A percentile compares a stretch with the other conserved stretches of the same genome.
These are phyloP conservation scores for Talaromyces thailandensis DNA, from an alignment of 495 filamentous ascomycete species.

Conservation along the genomic window DNA sequence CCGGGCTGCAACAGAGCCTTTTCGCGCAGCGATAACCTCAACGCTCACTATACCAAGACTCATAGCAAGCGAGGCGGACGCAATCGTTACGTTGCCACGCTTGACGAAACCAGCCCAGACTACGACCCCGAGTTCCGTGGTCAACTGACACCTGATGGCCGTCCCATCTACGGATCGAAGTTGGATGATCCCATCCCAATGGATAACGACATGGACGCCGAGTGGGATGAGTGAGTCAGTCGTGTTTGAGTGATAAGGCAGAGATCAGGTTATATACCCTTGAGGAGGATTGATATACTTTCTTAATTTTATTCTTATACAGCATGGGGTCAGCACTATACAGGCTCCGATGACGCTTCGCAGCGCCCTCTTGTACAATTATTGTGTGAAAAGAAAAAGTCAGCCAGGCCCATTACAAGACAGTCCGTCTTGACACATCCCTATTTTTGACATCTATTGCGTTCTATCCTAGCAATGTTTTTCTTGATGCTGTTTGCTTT, in stretches of 20 bases:
- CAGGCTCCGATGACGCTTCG: neutral
- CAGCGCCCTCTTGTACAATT: conserved; percentile 8
- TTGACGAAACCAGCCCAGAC: conserved; percentile 35
- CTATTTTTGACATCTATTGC: neutral
- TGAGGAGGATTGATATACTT: conserved; percentile 1
- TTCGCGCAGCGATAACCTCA: conserved; percentile 40
- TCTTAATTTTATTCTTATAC: conserved; percentile 4
- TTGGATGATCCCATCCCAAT: conserved; percentile 26
- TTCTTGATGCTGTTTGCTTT: neutral
- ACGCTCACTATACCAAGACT: conserved; percentile 40
- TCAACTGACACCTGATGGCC: conserved; percentile 33
- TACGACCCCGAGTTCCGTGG: conserved; percentile 39
- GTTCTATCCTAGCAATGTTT: neutral
- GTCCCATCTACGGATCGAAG: conserved; percentile 32
- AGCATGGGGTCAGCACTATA: neutral
- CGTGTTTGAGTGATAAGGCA: neutral
- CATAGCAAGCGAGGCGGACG: conserved; percentile 41
- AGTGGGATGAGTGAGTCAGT: conserved; percentile 6
- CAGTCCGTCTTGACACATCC: neutral
- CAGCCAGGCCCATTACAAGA: too few relatives aligned
- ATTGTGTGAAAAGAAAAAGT: neutral
- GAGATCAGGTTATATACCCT: conserved; percentile 3
- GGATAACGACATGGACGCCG: conserved; percentile 4
- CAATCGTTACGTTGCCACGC: conserved; percentile 38
- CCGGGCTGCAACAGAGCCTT: conserved; percentile 36